Conservation (phyloP, 495 filamentous ascomycete species). For the Podospora tetraspora region DNA sequence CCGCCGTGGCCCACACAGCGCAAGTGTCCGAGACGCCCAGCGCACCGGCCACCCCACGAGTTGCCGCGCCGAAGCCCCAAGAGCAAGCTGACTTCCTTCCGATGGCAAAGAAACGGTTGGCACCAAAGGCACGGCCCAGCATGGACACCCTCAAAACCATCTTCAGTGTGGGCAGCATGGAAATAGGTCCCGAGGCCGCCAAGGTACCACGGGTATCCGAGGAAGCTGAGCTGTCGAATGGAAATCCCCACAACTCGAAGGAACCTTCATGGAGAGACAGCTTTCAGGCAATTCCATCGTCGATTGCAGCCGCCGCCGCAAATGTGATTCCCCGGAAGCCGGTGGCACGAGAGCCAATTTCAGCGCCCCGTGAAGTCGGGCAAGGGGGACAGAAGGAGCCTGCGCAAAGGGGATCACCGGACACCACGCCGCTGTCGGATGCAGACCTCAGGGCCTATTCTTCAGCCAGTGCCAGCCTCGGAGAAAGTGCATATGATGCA, state of each 20-base stretch:
- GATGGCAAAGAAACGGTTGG: conserved; percentile 31
- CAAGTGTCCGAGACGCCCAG: conserved; percentile 26
- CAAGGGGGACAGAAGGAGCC: conserved; percentile 6
- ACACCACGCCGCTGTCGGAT: conserved; percentile 16
- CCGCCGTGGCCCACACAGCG: conserved; percentile 28
- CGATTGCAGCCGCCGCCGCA: conserved; percentile 26
- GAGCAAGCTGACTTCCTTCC: conserved; percentile 28
- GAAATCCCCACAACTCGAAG: conserved; percentile 15
- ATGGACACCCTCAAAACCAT: conserved; percentile 41
- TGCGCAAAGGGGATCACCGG: conserved; percentile 2
- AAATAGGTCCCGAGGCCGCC: conserved; percentile 26
- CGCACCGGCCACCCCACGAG: conserved; percentile 31
- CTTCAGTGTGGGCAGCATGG: conserved; percentile 36
- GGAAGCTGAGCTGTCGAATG: conserved; percentile 10
- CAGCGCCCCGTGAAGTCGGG: conserved; percentile 17
- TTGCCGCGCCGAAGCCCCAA: conserved; percentile 34
- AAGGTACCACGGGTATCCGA: conserved; percentile 13
- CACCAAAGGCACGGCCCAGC: conserved; percentile 30
- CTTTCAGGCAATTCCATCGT: conserved; percentile 25
- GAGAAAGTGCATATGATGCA: conserved; percentile 19
- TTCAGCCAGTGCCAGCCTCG: conserved; percentile 12
- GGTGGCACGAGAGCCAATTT: conserved; percentile 32
- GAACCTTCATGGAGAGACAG: conserved; percentile 24
- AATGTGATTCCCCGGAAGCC: conserved; percentile 31
- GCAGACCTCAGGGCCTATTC: conserved; percentile 14